Conservation (phyloP, 768 basidiomycete species). For the Suillus hirtellus region DNA sequence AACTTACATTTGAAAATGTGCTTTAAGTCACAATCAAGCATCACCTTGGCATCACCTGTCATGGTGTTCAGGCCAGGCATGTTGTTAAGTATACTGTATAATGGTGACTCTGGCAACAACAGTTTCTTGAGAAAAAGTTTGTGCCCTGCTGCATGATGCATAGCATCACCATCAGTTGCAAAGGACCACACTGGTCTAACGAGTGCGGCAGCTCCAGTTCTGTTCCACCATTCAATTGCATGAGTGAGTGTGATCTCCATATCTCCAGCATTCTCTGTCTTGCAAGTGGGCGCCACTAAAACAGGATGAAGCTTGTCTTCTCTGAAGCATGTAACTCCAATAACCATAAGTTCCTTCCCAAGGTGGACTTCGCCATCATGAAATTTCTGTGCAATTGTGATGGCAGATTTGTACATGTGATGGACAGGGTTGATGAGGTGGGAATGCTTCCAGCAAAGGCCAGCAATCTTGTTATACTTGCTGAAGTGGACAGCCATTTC, state of each 20-base stretch:
- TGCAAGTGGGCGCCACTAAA: not conserved
- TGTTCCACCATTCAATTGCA: not conserved
- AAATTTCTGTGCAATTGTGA: not conserved
- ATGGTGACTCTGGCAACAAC: not conserved
- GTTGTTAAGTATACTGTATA: not conserved
- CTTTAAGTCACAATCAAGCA: not conserved
- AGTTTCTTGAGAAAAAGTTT: not conserved
- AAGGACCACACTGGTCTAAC: not conserved
- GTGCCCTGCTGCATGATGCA: not conserved
- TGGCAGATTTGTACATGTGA: not conserved
- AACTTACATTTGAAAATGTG: not conserved
- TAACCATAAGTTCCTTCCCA: not conserved
- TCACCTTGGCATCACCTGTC: not conserved
- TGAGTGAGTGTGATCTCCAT: not conserved
- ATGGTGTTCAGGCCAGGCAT: not conserved
- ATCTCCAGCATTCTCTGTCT: not conserved
- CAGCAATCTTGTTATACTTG: not conserved
- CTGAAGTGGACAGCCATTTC: not conserved
- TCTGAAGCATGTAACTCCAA: not conserved
- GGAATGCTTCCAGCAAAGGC: not conserved
- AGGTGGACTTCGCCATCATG: not conserved
- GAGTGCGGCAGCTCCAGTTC: not conserved
- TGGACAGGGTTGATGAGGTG: not conserved
- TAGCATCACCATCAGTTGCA: not conserved
- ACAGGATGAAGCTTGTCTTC: not conserved